Base-by-base conservation (phyloP, 2,329 filamentous ascomycete genomes). In the Alternaria rosae region DNA sequence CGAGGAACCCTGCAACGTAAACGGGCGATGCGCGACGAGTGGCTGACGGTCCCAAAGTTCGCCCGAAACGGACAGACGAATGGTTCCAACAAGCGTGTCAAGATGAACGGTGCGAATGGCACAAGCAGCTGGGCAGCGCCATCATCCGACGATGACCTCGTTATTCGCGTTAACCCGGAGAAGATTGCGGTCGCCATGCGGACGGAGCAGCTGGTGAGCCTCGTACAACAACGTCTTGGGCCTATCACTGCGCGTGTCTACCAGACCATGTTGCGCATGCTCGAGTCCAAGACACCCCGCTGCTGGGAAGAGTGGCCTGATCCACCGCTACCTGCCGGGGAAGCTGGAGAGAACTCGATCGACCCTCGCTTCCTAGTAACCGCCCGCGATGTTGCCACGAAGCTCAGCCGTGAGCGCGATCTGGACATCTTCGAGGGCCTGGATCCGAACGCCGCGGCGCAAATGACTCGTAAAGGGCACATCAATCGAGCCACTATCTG, bases 161-260 rank as follows among this genome's bases (percentile, higher is more conserved):
- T 94, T 35, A 83, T 98, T 51, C 88, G 90, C 26, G 84, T 97
- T 57, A 97, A 97, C 75, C 90, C 92, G 72, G 91, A 94, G 58
- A 96, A 94, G 78, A 92, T 93, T 61, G 84, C 90, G 7, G 92
- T 97, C 10, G 89, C 92, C 52, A 84, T 97, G 65, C 92, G 94
- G 59, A 97, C 93, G 71, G 86, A 90, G 66, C 88, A 89, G 20
- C 88, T 98, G 3, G 88, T 90, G 54, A 85, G 88, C n/a, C 87
- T 93, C 59, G 92, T 89, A 1, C 85, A 89, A 54, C 87, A 91
- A 55, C 84, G 87, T 30, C 85, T 95, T 20, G 92, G 93, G 45
- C 84, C 89, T 42, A 88, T 87, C 2, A 96, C 94, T 1, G 89
- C 91, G 1, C 85, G 90, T 62, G 88, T 98, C 1, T 98, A 97